Percentiles rank a stretch among this genome's conserved stretches.
phyloP scores from a whole-genome alignment of 805 yeast genomes.

The Kuraishia borneana region DNA sequence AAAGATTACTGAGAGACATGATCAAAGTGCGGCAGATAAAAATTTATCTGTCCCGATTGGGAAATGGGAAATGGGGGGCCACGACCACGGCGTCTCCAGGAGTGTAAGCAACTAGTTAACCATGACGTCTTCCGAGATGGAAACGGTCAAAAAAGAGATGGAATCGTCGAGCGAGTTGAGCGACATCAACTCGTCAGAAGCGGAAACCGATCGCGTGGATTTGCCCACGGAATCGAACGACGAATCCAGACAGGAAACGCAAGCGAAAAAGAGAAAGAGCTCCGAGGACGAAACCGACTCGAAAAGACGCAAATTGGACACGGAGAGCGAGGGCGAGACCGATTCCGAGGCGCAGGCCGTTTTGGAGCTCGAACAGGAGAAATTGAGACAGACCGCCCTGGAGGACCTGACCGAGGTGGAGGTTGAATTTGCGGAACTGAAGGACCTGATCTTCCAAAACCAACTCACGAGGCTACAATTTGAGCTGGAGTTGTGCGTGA shows the following conservation, averaged over 20 bases:
- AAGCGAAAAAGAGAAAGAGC: not conserved
- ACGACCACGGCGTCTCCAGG: not conserved
- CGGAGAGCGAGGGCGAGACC: constrained; percentile 4
- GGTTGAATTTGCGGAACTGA: constrained; percentile 70
- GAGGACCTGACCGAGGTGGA: constrained; percentile 72
- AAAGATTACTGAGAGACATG: constrained; percentile 1
- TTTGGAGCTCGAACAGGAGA: constrained; percentile 21
- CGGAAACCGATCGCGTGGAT: constrained; percentile 85
- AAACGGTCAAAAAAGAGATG: constrained; percentile 8
- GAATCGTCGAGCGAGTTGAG: constrained; percentile 34
- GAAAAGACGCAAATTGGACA: not conserved
- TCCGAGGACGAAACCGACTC: not conserved
- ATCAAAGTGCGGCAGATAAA: constrained; percentile 1
- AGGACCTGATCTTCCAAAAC: constrained; percentile 80
- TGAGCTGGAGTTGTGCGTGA: constrained; percentile 77
- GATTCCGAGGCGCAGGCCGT: constrained; percentile 8
- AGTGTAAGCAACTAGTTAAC: no score
- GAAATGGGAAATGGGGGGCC: not conserved
- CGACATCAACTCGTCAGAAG: constrained; percentile 64
- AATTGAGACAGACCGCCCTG: constrained; percentile 50
- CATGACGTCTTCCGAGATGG: no score
- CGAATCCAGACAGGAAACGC: not conserved
- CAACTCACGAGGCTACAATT: constrained; percentile 66
- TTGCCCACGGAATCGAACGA: not conserved
- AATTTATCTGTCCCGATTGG: not conserved